Base-by-base conservation (phyloP, 73 alveolate genomes). In the Paramecium pentaurelia region DNA sequence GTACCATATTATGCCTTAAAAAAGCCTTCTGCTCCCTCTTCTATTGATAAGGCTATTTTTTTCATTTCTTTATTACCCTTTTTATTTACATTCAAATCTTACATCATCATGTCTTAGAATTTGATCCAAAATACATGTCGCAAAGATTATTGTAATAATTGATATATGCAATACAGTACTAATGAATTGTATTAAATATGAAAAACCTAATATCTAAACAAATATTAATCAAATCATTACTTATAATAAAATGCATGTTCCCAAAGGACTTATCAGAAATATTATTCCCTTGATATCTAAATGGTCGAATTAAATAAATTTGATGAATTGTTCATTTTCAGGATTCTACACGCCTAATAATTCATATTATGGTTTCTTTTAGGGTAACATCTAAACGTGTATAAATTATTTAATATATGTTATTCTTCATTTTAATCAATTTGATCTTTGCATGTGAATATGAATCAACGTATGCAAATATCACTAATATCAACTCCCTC, bases 21-120 rank as follows among this genome's bases (percentile, higher is more conserved):
- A 92, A 93, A 96, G 9, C 99, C 99, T 84, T 96, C 99, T 9
- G 96, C 84, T 34, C 99, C 99, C 80, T 96, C 99, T 49, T 77
- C 85, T 58, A 96, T 96, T n/a, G 97, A 96, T 25, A 86, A 93
- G 40, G 96, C 92, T 44, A 96, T 85, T 54, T 92, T 95, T 58
- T 86, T 30, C 99, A 96, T 96, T 34, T 93, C 97, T 34, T 86
- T 45, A n/a, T 92, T 86, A 2, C 99, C 99, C 73, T 80, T 45
- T 75, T 12, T 30, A 30, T 14, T 30, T 38, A 28, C 18, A 75
- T 30, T 75, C 36, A 38, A 16, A 75, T n/a, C 36, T 22, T 75
- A 75, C 88, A 30, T 75, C 60, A 80, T 80, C 91, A 44, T 80
- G 71, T 80, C 54, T 42, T 3, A 80, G 27, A 4, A 80, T 80